Conservation (phyloP, 2,329 filamentous ascomycete genomes). For the Neonectria magnoliae region DNA sequence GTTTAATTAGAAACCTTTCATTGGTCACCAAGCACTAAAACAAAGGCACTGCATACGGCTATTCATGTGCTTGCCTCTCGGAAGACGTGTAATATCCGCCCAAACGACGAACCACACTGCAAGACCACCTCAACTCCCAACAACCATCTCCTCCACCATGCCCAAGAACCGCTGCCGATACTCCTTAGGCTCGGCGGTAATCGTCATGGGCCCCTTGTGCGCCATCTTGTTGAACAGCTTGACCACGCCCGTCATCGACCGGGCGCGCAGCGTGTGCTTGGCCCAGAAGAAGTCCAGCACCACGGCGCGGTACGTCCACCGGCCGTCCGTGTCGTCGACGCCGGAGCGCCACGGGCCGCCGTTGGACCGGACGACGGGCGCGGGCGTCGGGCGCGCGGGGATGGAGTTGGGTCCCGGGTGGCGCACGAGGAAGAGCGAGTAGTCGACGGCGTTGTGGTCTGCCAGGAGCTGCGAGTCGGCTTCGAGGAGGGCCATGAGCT, state of each 20-base stretch:
- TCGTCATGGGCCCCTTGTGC: conserved; percentile 76
- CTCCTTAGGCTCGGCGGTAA: conserved; percentile 75
- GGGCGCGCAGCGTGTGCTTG: conserved; percentile 74
- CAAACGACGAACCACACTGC: neutral
- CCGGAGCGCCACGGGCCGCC: conserved; percentile 67
- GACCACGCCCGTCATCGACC: conserved; percentile 72
- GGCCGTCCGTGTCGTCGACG: conserved; percentile 67
- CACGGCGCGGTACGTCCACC: conserved; percentile 73
- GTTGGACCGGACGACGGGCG: conserved; percentile 51
- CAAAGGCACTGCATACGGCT: neutral
- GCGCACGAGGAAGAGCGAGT: conserved; percentile 77
- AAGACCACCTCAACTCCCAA: conserved; percentile 43
- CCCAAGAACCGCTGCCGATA: conserved; percentile 66
- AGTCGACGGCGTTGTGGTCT: conserved; percentile 74
- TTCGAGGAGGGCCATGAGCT: conserved; percentile 64
- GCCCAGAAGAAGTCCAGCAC: conserved; percentile 84
- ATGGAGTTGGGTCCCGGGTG: conserved; percentile 36
- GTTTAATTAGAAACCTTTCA: neutral
- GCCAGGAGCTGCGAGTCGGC: conserved; percentile 72
- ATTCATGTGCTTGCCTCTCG: neutral
- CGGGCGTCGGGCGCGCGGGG: conserved; percentile 35
- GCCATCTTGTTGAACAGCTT: conserved; percentile 71
- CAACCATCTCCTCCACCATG: conserved; percentile 58
- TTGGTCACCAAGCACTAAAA: neutral
- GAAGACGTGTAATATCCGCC: neutral